phyloP scores from a whole-genome alignment of 2,329 filamentous ascomycete species.

The Zasmidium cellare region DNA sequence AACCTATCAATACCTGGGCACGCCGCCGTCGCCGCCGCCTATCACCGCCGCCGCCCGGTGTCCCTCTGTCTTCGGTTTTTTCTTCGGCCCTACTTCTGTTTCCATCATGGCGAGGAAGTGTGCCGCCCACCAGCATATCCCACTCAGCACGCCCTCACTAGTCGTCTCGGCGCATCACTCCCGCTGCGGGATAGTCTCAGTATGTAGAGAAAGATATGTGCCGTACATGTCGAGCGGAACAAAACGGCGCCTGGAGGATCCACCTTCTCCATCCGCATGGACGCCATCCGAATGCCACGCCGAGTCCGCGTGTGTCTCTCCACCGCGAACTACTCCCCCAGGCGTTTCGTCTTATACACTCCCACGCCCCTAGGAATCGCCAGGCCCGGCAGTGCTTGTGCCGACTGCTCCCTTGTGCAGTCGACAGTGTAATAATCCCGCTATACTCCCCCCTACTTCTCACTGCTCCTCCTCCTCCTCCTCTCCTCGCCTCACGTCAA shows the following conservation, averaged over 20 bases:
- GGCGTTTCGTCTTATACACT: neutral
- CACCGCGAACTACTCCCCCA: neutral
- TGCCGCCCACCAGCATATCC: no score
- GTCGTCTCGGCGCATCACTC: neutral
- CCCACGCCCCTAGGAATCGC: no score
- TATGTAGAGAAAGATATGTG: no score
- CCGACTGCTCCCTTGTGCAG: neutral
- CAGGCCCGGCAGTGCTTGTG: neutral
- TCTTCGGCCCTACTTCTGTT: conserved; percentile 4
- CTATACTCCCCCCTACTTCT: no score
- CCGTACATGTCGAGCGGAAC: no score
- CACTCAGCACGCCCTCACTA: neutral
- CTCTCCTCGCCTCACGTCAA: neutral
- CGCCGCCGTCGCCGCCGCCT: neutral
- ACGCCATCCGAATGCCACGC: neutral
- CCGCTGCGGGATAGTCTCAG: no score
- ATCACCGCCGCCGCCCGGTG: neutral
- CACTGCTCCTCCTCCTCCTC: neutral
- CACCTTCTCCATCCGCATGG: neutral
- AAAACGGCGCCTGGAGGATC: neutral
- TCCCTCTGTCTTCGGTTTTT: neutral
- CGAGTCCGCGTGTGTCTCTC: neutral
- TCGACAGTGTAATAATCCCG: neutral
- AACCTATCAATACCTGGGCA: neutral
- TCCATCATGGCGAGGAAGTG: neutral